These are phyloP conservation scores for Gossypium davidsonii DNA, from an alignment of 441 rosid species.

Conservation along the genomic window DNA sequence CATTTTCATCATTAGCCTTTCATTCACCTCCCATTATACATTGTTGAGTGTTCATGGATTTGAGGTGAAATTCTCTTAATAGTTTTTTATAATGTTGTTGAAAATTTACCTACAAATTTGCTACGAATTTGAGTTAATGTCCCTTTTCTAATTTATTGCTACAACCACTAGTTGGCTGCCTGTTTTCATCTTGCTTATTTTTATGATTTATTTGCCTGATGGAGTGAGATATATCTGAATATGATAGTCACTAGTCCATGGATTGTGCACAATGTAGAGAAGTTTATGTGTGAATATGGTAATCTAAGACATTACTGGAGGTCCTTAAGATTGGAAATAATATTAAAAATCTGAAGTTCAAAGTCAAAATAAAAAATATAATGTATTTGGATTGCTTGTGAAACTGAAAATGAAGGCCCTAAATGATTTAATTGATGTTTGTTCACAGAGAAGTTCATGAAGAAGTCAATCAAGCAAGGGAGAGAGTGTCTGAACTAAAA, in stretches of 20 bases:
- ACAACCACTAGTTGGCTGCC: neutral
- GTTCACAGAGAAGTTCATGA: constrained; percentile 73
- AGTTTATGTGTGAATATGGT: neutral
- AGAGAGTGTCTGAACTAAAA: constrained; percentile 59
- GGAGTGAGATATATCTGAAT: neutral
- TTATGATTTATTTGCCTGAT: neutral
- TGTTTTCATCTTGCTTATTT: neutral
- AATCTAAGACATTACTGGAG: neutral
- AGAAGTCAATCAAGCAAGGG: constrained; percentile 83
- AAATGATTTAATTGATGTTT: constrained; percentile 5
- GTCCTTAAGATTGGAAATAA: neutral
- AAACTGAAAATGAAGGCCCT: neutral
- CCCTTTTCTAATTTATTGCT: neutral
- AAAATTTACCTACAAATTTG: too few relatives aligned
- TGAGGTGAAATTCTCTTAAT: neutral
- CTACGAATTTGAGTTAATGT: neutral
- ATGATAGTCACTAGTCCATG: neutral
- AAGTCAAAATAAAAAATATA: neutral
- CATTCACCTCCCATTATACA: neutral
- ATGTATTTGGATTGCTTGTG: neutral
- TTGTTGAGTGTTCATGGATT: neutral
- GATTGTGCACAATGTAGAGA: neutral
- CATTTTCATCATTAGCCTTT: neutral
- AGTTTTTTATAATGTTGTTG: too few relatives aligned
- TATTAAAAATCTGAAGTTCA: neutral